Conservation (phyloP, 148 eudicot genomes). For the Bassia scoparia region DNA sequence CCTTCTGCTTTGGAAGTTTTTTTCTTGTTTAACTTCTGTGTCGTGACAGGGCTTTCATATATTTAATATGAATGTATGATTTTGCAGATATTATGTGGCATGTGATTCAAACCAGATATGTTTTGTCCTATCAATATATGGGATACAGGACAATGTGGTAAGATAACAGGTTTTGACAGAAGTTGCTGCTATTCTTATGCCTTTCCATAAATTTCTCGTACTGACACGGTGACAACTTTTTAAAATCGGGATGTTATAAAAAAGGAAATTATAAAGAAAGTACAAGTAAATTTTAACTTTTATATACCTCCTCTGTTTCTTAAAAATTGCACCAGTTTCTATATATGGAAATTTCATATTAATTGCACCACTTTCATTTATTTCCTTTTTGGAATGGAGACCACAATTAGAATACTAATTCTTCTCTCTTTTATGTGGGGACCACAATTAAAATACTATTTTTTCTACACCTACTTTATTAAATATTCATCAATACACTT, state of each 20-base stretch:
- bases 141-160: slow-evolving; percentile 67
- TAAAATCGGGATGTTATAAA: background rate
- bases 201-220: background rate
- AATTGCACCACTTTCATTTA: too few relatives aligned
- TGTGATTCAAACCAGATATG: slow-evolving; percentile 71
- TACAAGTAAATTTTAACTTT: background rate
- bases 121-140: slow-evolving; percentile 66
- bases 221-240: background rate
- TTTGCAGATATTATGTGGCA: slow-evolving; percentile 69
- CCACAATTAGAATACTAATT: too few relatives aligned
- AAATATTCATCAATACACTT: too few relatives aligned
- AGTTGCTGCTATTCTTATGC: slow-evolving; percentile 1
- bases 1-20: background rate
- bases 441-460: too few relatives aligned
- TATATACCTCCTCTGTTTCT: background rate
- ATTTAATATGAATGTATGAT: slow-evolving; percentile 16
- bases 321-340: too few relatives aligned
- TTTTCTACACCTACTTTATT: too few relatives aligned
- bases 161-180: slow-evolving; percentile 23
- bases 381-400: too few relatives aligned
- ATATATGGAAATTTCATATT: too few relatives aligned
- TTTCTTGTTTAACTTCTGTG: background rate
- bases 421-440: too few relatives aligned
- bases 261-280: background rate
- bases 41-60: background rate